Evolutionary conservation across 176 grass and related monocot genomes (phyloP), one percentile per base, ranked within the genome.

Genomic region (Melocanna baccifera): DNA sequence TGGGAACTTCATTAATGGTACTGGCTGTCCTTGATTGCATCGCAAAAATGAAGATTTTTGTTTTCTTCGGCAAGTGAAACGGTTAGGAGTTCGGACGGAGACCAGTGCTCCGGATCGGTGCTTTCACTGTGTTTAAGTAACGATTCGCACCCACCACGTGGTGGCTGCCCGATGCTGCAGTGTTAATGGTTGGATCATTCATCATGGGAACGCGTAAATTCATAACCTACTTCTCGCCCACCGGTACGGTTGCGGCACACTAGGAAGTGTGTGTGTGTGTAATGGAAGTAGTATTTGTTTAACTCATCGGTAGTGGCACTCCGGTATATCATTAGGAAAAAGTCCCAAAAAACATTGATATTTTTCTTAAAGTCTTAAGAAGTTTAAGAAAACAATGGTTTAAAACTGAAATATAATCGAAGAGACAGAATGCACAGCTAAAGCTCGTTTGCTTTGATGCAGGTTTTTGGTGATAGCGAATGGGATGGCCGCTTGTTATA

Each of bases 381-480:
- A 68, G 2, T 12, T 12, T 12, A 45, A 12, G 43, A 14, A n/a
- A 67, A 18, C 6, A 30, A 19, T 18, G 29, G 5, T 63, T 18
- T 7, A 0, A 55, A 43, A 1, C 12, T 66, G 23, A 10, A 51
- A 9, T 30, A 52, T 42, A 7, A 52, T 22, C 43, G 3, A 22
- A 11, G 5, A 26, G 42, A 40, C 36, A 37, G 23, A 37, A 9
- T 42, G 6, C 9, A 2, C 18, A 16, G 79, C 22, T 78, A 52
- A 62, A 62, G 39, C 18, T 71, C 1, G 12, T 55, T 16, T 57
- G 13, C 6, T 76, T 7, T 23, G 4, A 28, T 88, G 86, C 83
- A 99, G 96, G 86, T 90, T 96, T 85, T 68, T 99, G 90, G 91
- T 99, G 28, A 81, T 94, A 77, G 89, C 96, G 57, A 94, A 90